These are phyloP conservation scores for Metschnikowia peoriensis DNA, from an alignment of 805 yeast genomes.

Conservation along the genomic window DNA sequence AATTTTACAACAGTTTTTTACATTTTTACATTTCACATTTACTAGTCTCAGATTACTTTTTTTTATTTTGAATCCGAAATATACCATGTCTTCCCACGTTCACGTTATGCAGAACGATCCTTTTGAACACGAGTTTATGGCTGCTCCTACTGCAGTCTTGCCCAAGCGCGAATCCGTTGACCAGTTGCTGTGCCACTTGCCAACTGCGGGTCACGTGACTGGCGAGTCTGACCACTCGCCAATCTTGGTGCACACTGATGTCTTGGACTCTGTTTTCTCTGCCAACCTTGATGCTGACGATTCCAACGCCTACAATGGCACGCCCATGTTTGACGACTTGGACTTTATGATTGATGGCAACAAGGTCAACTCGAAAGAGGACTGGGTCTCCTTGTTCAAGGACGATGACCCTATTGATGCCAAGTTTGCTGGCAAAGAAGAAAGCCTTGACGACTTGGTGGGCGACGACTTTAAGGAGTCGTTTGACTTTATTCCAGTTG, in stretches of 20 bases:
- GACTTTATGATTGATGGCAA: slow-evolving; percentile 42
- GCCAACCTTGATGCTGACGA: slow-evolving; percentile 35
- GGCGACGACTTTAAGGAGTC: slow-evolving; percentile 20
- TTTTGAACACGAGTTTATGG: slow-evolving; percentile 14
- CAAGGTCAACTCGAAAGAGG: slow-evolving; percentile 40
- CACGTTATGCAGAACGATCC: slow-evolving; percentile 18
- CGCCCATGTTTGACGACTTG: slow-evolving; percentile 63
- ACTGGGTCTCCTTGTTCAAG: slow-evolving; percentile 64
- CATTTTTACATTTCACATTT: slow-evolving; percentile 14
- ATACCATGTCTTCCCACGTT: slow-evolving; percentile 18
- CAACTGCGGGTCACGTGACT: slow-evolving; percentile 18
- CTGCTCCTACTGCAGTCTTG: slow-evolving; percentile 12
- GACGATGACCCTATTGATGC: slow-evolving; percentile 17
- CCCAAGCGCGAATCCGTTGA: slow-evolving; percentile 22
- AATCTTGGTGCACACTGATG: slow-evolving; percentile 50
- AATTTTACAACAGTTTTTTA: slow-evolving; percentile 25
- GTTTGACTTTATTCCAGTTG: slow-evolving; percentile 20
- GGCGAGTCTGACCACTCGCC: slow-evolving; percentile 35
- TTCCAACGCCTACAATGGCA: slow-evolving; percentile 30
- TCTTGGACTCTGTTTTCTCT: slow-evolving; percentile 52
- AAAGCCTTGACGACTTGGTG: slow-evolving; percentile 22
- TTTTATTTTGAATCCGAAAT: slow-evolving; percentile 1
- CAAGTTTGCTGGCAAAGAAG: slow-evolving; percentile 13
- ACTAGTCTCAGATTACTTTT: slow-evolving; percentile 4
- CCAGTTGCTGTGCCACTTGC: slow-evolving; percentile 28